These are phyloP conservation scores for Heterobasidion irregulare DNA, from an alignment of 1,284 basidiomycete genomes.

Conservation along the genomic window DNA sequence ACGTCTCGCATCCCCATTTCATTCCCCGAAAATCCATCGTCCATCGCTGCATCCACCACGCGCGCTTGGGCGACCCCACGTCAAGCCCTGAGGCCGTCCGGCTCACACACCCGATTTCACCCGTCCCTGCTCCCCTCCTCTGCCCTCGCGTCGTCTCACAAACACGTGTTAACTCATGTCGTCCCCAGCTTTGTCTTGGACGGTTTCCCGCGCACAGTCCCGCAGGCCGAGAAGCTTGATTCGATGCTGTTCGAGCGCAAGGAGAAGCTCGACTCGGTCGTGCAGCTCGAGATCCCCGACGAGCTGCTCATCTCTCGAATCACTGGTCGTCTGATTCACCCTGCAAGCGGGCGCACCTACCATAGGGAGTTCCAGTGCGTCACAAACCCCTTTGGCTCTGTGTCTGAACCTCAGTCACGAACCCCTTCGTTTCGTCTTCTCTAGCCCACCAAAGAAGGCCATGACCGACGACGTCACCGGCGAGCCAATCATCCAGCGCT, in stretches of 20 bases:
- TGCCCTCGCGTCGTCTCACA: not conserved
- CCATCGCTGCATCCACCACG: too few relatives aligned
- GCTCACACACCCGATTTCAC: not conserved
- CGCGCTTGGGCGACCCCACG: too few relatives aligned
- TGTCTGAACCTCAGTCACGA: not conserved
- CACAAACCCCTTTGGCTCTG: conserved; percentile 2
- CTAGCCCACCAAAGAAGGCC: conserved; percentile 90
- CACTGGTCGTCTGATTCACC: conserved; percentile 92
- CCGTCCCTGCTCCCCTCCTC: not conserved
- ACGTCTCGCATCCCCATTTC: conserved; percentile 1
- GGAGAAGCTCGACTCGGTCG: conserved; percentile 86
- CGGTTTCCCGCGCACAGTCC: conserved; percentile 96
- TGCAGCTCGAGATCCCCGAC: conserved; percentile 92
- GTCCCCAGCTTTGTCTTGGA: conserved; percentile 90
- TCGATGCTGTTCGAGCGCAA: conserved; percentile 77
- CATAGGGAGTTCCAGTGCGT: conserved; percentile 93
- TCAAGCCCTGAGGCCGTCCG: not conserved
- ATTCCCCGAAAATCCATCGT: too few relatives aligned
- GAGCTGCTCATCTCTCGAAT: conserved; percentile 95
- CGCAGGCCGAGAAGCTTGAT: conserved; percentile 97
- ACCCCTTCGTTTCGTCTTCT: not conserved
- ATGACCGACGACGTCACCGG: conserved; percentile 94
- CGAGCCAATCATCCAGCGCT: conserved; percentile 89
- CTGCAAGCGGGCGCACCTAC: conserved; percentile 84
- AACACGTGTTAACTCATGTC: not conserved